These are phyloP conservation scores for Coccomyxa subellipsoidea DNA, from an alignment of 163 green algal species.

Conservation along the genomic window DNA sequence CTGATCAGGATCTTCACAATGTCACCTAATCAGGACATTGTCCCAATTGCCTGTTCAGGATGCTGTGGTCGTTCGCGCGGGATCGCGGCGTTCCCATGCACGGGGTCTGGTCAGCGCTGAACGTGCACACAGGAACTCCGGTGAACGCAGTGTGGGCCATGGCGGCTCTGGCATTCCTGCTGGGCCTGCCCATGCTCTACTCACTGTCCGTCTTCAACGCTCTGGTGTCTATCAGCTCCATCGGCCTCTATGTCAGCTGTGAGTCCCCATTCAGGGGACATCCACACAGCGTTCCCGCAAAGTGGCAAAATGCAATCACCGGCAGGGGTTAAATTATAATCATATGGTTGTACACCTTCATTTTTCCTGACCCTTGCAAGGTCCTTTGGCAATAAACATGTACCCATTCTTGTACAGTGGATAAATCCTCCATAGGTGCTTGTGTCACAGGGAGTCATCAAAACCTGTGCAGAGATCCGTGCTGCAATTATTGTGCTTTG, in stretches of 20 bases:
- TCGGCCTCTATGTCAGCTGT: conserved; percentile 49
- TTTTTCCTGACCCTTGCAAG: too few relatives aligned
- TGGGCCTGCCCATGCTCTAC: conserved; percentile 9
- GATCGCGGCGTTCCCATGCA: not conserved
- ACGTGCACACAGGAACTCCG: not conserved
- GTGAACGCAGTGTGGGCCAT: not conserved
- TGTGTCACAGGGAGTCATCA: too few relatives aligned
- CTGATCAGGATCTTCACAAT: not conserved
- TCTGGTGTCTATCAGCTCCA: conserved; percentile 35
- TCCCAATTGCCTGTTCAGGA: conserved; percentile 1
- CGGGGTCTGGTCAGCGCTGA: conserved; percentile 19
- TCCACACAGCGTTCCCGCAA: too few relatives aligned
- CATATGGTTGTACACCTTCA: too few relatives aligned
- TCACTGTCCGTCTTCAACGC: not conserved
- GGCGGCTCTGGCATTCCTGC: not conserved
- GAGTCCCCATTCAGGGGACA: not conserved
- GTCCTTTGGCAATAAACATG: too few relatives aligned
- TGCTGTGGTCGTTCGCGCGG: not conserved
- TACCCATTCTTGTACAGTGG: too few relatives aligned
- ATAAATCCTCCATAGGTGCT: too few relatives aligned
- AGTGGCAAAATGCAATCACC: too few relatives aligned
- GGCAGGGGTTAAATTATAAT: too few relatives aligned
- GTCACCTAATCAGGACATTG: not conserved
- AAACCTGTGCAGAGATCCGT: not conserved
- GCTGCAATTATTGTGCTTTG: too few relatives aligned